These are phyloP conservation scores for Canna indica DNA, from an alignment of 176 grass and related monocot genomes.

Conservation along the genomic window DNA sequence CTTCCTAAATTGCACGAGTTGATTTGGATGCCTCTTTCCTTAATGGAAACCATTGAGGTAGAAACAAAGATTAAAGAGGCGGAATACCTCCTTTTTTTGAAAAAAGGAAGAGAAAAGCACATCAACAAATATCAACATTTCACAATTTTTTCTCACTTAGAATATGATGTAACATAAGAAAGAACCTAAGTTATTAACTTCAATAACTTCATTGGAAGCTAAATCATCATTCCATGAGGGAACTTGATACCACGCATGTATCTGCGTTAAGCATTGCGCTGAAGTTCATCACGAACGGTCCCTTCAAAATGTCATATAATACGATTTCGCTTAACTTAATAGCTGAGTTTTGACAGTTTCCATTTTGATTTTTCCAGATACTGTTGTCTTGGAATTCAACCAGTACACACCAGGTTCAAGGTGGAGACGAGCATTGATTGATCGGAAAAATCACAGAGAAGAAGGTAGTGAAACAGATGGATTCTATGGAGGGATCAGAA, in stretches of 20 bases:
- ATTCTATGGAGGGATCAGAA: conserved; percentile 86
- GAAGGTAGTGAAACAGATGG: conserved; percentile 78
- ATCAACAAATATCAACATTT: neutral
- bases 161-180: no score
- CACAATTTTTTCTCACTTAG: neutral
- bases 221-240: no score
- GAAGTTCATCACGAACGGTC: no score
- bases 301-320: no score
- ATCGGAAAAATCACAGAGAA: conserved; percentile 62
- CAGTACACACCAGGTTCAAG: conserved; percentile 81
- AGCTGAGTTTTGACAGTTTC: neutral
- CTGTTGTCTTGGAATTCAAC: conserved; percentile 68
- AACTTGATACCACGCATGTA: no score
- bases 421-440: conserved; percentile 63
- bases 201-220: no score
- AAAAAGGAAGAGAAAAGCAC: neutral
- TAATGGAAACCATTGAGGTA: no score
- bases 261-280: no score
- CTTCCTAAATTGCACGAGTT: no score
- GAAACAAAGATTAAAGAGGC: no score
- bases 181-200: no score
- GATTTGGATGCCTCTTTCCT: no score
- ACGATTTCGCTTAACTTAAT: neutral
- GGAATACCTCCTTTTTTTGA: neutral
- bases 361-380: conserved; percentile 30